phyloP scores from a whole-genome alignment of 371 early-diverging fungal species.

The Actinomucor elegans region DNA sequence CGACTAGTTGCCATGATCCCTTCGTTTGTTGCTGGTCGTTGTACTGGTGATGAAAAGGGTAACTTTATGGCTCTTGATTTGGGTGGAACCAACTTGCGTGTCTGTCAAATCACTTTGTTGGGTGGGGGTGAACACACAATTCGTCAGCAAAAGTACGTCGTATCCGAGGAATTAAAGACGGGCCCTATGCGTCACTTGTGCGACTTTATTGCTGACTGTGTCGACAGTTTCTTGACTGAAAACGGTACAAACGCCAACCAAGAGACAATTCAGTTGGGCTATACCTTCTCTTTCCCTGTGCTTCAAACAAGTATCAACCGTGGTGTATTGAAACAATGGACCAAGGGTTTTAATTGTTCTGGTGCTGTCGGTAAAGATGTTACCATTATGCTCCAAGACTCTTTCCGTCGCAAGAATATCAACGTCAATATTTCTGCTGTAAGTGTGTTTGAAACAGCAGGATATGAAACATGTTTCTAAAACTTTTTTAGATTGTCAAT shows the following conservation, averaged over 20 bases:
- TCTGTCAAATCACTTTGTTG: slow-evolving; percentile 77
- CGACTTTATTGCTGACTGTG: slow-evolving; percentile 89
- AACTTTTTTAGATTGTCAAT: slow-evolving; percentile 71
- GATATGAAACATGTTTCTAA: slow-evolving; percentile 1
- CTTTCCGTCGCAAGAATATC: slow-evolving; percentile 74
- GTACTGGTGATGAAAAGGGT: slow-evolving; percentile 83
- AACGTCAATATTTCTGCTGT: slow-evolving; percentile 80
- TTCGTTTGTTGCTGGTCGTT: slow-evolving; percentile 77
- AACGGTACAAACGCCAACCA: slow-evolving; percentile 20
- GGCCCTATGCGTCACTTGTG: slow-evolving; percentile 68
- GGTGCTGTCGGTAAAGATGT: slow-evolving; percentile 77
- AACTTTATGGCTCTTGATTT: slow-evolving; percentile 89
- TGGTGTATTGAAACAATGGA: slow-evolving; percentile 90
- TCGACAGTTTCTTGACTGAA: slow-evolving; percentile 73
- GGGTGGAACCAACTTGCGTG: slow-evolving; percentile 93
- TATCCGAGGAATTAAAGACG: slow-evolving; percentile 35
- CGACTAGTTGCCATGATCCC: slow-evolving; percentile 65
- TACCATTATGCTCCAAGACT: slow-evolving; percentile 82
- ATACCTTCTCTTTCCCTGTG: slow-evolving; percentile 95
- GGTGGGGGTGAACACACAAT: slow-evolving; percentile 65
- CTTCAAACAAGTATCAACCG: slow-evolving; percentile 75
- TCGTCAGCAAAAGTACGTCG: slow-evolving; percentile 75
- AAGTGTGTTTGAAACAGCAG: slow-evolving; percentile 11
- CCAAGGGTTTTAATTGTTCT: slow-evolving; percentile 84
- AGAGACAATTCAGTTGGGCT: slow-evolving; percentile 63